A percentile compares a stretch with the other conserved stretches of the same genome.
These are phyloP conservation scores for Pachysandra terminalis DNA, from an alignment of 164 flowering plant species.

Conservation along the genomic window DNA sequence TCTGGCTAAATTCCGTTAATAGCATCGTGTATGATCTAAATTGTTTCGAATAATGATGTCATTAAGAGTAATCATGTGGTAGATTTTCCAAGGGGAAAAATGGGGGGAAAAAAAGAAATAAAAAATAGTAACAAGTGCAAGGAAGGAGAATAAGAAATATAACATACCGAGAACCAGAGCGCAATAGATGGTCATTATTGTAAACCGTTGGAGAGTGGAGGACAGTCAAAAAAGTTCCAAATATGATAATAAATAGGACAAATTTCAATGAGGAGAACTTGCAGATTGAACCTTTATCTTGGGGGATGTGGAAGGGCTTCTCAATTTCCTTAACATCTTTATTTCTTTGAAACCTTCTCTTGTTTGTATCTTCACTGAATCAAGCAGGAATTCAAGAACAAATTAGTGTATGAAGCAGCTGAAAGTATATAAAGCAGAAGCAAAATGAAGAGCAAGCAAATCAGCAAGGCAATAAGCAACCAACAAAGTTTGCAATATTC, in stretches of 20 bases:
- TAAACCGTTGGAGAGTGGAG: conserved; percentile 52
- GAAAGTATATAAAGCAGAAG: no score
- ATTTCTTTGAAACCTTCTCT: conserved; percentile 39
- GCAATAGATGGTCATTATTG: conserved; percentile 33
- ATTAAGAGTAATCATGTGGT: no score
- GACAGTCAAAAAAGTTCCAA: conserved; percentile 51
- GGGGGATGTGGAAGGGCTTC: conserved; percentile 38
- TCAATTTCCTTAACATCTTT: conserved; percentile 47
- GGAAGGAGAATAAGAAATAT: not conserved
- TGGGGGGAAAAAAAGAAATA: no score
- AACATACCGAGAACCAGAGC: conserved; percentile 45
- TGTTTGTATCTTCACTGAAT: conserved; percentile 47
- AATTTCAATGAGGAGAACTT: conserved; percentile 46
- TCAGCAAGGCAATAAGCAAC: no score
- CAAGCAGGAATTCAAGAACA: conserved; percentile 11
- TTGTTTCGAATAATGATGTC: no score
- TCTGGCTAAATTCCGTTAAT: not conserved
- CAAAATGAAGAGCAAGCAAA: no score
- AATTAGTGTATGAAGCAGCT: not conserved
- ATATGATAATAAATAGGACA: conserved; percentile 41
- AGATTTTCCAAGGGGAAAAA: no score
- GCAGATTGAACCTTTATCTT: conserved; percentile 49
- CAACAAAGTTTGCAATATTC: no score
- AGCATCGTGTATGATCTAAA: no score
- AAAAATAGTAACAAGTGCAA: not conserved